Percentiles rank a stretch among this genome's conserved stretches.
phyloP scores from a whole-genome alignment of 352 stramenopile species.

The Pythium folliculosum region DNA sequence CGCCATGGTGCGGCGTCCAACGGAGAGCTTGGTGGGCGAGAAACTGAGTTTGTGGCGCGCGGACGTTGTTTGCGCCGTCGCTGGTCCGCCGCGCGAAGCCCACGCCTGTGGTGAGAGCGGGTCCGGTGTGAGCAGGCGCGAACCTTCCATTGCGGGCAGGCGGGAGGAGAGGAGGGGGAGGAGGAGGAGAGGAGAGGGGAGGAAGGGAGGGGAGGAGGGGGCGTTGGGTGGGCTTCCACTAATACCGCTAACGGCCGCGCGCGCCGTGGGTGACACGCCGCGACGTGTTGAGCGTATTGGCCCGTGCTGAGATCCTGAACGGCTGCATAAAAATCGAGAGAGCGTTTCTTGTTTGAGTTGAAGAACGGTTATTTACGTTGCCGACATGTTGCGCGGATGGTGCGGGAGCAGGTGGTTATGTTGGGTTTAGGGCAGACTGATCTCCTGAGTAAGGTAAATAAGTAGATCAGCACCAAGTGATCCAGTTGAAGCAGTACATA shows the following conservation, averaged over 20 bases:
- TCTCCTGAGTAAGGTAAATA: slow-evolving; percentile 1
- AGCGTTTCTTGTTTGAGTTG: not conserved
- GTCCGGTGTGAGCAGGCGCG: slow-evolving; percentile 6
- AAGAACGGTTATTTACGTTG: slow-evolving; percentile 1
- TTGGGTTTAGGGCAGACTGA: not conserved
- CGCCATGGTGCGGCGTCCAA: not conserved
- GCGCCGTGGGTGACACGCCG: not conserved
- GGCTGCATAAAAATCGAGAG: slow-evolving; percentile 1
- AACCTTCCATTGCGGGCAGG: slow-evolving; percentile 2
- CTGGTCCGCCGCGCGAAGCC: slow-evolving; percentile 4
- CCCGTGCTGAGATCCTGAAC: not conserved
- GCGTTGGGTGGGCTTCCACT: not conserved
- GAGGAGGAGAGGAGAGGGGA: not conserved
- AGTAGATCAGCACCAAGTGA: slow-evolving; percentile 4
- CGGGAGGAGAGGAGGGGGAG: not conserved
- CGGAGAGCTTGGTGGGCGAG: not conserved
- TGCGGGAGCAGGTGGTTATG: not conserved
- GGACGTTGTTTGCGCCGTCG: no score
- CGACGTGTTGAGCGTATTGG: slow-evolving; percentile 10
- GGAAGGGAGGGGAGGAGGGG: no score
- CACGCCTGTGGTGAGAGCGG: not conserved
- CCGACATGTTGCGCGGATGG: slow-evolving; percentile 6
- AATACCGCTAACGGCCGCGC: not conserved
- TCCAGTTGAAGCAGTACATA: not conserved
- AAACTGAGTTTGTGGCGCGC: not conserved